phyloP scores from a whole-genome alignment of 139 green algal species.

The Coelastrella sp. region DNA sequence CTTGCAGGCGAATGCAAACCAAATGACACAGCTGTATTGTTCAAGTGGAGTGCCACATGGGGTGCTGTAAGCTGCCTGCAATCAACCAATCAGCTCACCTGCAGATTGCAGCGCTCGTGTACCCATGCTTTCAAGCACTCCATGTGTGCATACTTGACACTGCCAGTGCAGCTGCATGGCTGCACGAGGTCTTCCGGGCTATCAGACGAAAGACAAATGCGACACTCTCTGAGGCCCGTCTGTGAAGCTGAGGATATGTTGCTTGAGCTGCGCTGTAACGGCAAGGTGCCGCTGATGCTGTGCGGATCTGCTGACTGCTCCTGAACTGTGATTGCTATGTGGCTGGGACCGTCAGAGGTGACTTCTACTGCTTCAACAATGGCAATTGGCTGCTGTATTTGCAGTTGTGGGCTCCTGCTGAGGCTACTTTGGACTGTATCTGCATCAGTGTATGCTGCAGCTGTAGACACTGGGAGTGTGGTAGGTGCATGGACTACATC shows the following conservation, averaged over 20 bases:
- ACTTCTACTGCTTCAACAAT: background rate
- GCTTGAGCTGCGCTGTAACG: background rate
- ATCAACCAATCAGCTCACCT: background rate
- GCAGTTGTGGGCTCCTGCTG: background rate
- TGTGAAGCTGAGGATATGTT: background rate
- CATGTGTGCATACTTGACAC: slow-evolving; percentile 38
- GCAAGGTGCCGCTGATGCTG: background rate
- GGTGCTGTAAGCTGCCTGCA: no score
- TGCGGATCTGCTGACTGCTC: background rate
- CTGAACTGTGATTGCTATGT: background rate
- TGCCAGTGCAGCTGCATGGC: slow-evolving; percentile 27
- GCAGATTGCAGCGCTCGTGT: slow-evolving; percentile 8
- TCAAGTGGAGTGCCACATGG: no score
- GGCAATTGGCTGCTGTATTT: background rate
- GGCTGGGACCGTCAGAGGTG: background rate
- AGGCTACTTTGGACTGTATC: background rate
- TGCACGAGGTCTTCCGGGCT: slow-evolving; percentile 2
- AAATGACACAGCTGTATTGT: no score
- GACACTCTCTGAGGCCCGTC: background rate
- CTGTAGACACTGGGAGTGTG: background rate
- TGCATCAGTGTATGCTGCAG: background rate
- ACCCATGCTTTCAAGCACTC: slow-evolving; percentile 37
- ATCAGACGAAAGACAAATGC: slow-evolving; percentile 19
- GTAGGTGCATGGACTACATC: background rate
- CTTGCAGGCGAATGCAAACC: no score